A percentile compares a stretch with the other conserved stretches of the same genome.
phyloP scores from a whole-genome alignment of 2,329 filamentous ascomycete genomes.

The Clarireedia hainanense region DNA sequence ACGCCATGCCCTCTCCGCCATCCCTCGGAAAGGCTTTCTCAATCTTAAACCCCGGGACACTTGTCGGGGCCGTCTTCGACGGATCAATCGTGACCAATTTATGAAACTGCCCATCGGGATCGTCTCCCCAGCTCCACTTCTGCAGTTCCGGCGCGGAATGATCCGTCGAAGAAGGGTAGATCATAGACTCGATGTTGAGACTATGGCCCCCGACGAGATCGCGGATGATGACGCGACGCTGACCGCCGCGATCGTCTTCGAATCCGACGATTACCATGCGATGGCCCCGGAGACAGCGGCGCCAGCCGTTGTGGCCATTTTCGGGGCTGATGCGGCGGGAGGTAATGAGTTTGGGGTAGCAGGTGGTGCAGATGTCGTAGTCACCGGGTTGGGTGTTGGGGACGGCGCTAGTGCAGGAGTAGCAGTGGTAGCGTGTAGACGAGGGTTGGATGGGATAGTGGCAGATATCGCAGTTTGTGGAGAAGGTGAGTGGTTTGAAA shows the following conservation, averaged over 20 bases:
- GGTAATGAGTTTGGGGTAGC: constrained; percentile 62
- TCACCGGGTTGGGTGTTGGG: constrained; percentile 53
- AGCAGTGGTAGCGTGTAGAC: constrained; percentile 72
- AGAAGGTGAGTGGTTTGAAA: constrained; percentile 64
- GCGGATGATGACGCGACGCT: constrained; percentile 57
- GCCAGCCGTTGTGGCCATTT: constrained; percentile 76
- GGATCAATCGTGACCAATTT: constrained; percentile 46
- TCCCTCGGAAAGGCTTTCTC: constrained; percentile 57
- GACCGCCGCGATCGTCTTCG: constrained; percentile 57
- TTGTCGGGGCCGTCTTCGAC: constrained; percentile 32
- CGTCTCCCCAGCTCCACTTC: constrained; percentile 45
- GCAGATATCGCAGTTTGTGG: constrained; percentile 73
- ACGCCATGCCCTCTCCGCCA: constrained; percentile 60
- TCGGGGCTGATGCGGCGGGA: constrained; percentile 60
- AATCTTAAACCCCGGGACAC: constrained; percentile 14
- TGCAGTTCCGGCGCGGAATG: constrained; percentile 32
- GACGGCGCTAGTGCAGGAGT: constrained; percentile 53
- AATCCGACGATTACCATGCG: constrained; percentile 79
- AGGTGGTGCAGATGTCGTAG: constrained; percentile 76
- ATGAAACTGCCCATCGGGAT: constrained; percentile 30
- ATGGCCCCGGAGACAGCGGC: constrained; percentile 71
- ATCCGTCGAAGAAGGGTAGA: constrained; percentile 12
- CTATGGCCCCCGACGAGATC: constrained; percentile 73
- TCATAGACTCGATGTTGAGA: constrained; percentile 46
- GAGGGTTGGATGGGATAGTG: constrained; percentile 61